phyloP scores from a whole-genome alignment of 768 basidiomycete genomes.

The Obba rivulosa region DNA sequence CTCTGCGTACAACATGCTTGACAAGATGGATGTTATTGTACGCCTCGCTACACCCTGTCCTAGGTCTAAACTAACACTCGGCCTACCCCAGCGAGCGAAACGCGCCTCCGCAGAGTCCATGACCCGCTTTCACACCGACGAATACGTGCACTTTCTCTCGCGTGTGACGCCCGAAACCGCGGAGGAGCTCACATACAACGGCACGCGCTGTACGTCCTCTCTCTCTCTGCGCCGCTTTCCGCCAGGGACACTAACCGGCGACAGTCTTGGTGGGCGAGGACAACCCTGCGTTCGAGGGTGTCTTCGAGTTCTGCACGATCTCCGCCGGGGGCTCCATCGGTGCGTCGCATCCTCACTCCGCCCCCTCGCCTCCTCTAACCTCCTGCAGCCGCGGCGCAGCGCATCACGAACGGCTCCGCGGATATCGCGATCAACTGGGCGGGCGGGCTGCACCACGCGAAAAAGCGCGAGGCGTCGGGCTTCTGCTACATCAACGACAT shows the following conservation, averaged over 20 bases:
- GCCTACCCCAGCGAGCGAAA: conserved; percentile 24
- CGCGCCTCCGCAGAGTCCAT: conserved; percentile 41
- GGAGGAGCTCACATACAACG: conserved; percentile 78
- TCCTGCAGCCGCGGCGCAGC: conserved; percentile 66
- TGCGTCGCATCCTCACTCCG: conserved; percentile 30
- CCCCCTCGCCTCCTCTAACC: not conserved
- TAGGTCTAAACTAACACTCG: not conserved
- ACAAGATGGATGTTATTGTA: conserved; percentile 90
- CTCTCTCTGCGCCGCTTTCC: not conserved
- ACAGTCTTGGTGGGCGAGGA: conserved; percentile 66
- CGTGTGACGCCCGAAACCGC: conserved; percentile 89
- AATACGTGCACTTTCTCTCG: conserved; percentile 90
- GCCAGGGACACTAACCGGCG: not conserved
- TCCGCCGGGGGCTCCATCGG: conserved; percentile 94
- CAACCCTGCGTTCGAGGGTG: conserved; percentile 93
- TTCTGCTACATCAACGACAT: conserved; percentile 99
- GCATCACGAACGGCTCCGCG: conserved; percentile 71
- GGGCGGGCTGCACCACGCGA: conserved; percentile 98
- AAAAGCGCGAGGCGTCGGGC: conserved; percentile 95
- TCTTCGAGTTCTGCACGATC: conserved; percentile 96
- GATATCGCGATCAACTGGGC: conserved; percentile 95
- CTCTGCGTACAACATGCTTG: conserved; percentile 87
- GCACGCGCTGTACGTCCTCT: conserved; percentile 68
- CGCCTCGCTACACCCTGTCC: conserved; percentile 22
- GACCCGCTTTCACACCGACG: conserved; percentile 97